Evolutionary conservation across 2,329 filamentous ascomycete genomes (phyloP).

Genomic region (Cytospora leucostoma): DNA sequence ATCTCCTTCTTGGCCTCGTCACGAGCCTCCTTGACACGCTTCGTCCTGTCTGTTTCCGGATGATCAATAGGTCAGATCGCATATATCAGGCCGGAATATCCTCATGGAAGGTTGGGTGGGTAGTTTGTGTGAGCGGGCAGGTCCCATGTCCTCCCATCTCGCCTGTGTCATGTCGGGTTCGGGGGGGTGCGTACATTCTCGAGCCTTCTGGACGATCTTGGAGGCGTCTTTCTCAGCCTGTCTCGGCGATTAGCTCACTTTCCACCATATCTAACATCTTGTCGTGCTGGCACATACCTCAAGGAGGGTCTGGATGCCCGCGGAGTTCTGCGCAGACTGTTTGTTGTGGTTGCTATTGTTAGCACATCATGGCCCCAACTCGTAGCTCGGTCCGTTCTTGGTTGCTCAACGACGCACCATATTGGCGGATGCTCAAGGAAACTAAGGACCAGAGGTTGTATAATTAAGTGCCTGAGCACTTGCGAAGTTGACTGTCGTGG

Average conservation of each 20-base stretch:
- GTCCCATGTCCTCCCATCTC: background rate
- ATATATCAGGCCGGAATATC: background rate
- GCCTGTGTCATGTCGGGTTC: background rate
- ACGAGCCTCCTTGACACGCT: conserved; percentile 94
- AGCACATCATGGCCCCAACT: conserved; percentile 13
- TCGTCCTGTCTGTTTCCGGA: conserved; percentile 73
- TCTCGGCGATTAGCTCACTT: conserved; percentile 26
- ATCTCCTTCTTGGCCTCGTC: conserved; percentile 98
- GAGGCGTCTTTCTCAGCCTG: conserved; percentile 97
- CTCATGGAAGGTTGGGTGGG: conserved; percentile 35
- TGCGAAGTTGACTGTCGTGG: background rate
- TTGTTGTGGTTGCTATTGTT: conserved; percentile 31
- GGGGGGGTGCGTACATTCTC: conserved; percentile 71
- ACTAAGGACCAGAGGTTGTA: too few species aligned
- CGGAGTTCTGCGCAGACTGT: conserved; percentile 96
- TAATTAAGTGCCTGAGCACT: background rate
- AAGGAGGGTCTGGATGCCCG: conserved; percentile 97
- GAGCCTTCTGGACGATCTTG: conserved; percentile 96
- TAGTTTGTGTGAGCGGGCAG: background rate
- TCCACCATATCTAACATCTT: background rate
- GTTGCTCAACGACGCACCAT: conserved; percentile 28
- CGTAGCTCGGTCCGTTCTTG: background rate
- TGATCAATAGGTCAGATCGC: conserved; percentile 6
- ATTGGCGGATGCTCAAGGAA: background rate
- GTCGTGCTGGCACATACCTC: conserved; percentile 66